Evolutionary conservation across 257 asterid genomes (phyloP).

Genomic region (Scutellaria barbata): DNA sequence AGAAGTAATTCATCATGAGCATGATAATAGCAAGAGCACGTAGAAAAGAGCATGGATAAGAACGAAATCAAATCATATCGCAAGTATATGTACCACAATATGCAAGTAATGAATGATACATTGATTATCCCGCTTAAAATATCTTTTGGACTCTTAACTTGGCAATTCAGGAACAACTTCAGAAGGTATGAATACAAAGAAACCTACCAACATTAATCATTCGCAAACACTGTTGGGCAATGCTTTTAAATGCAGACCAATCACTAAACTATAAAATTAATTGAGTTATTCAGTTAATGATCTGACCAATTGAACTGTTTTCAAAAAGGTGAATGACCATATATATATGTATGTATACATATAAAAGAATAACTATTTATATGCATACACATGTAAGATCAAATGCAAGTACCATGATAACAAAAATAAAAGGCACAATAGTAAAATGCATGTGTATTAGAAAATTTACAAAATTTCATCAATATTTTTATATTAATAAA

Average conservation of each 20-base stretch:
- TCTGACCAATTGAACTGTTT: not conserved
- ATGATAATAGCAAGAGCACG: constrained; percentile 6
- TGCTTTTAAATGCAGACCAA: not conserved
- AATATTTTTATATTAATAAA: not conserved
- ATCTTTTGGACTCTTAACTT: constrained; percentile 23
- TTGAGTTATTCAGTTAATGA: not conserved
- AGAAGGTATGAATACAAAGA: not conserved
- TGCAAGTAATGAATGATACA: constrained; percentile 16
- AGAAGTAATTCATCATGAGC: constrained; percentile 12
- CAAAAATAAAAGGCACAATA: not conserved
- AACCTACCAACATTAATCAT: not conserved
- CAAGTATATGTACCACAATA: constrained; percentile 4
- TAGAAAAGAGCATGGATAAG: not conserved
- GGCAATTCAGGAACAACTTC: not conserved
- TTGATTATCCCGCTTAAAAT: constrained; percentile 16
- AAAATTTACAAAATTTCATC: not conserved
- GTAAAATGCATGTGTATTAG: not conserved
- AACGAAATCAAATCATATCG: constrained; percentile 3
- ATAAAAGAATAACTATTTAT: not conserved
- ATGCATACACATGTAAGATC: not conserved
- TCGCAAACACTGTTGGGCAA: not conserved
- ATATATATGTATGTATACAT: not conserved
- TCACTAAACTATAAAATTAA: too few species aligned
- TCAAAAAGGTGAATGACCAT: not conserved
- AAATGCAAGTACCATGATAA: not conserved